Percentiles rank a stretch among this genome's conserved stretches.
Conservation (phyloP, 1,284 basidiomycete species). For the Anthracocystis panici-leucophaei region DNA sequence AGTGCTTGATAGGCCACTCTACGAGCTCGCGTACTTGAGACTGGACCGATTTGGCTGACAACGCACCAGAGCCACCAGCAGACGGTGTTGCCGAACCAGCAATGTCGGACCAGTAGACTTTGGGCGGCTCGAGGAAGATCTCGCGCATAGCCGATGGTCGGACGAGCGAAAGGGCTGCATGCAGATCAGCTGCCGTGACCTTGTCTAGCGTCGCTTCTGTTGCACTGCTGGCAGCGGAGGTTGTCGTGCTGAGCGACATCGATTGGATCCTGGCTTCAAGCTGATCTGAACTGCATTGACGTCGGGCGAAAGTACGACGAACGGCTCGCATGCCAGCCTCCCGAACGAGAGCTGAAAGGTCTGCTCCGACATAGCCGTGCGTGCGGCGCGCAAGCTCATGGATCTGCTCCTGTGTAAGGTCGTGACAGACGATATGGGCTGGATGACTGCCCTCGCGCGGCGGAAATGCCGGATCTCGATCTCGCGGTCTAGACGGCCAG, state of each 20-base stretch:
- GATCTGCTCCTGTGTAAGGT: constrained; percentile 77
- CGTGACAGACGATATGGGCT: constrained; percentile 88
- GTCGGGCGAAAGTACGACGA: constrained; percentile 73
- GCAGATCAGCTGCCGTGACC: constrained; percentile 75
- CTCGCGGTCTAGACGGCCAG: constrained; percentile 95
- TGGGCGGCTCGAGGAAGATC: constrained; percentile 86
- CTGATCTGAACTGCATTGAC: constrained; percentile 5
- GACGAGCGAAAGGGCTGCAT: constrained; percentile 79
- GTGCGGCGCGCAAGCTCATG: constrained; percentile 80
- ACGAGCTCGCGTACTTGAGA: constrained; percentile 62
- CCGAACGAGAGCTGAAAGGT: constrained; percentile 89
- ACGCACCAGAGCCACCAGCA: constrained; percentile 25
- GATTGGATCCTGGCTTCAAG: constrained; percentile 34
- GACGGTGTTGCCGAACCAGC: constrained; percentile 49
- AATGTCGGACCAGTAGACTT: constrained; percentile 86
- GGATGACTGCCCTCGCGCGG: constrained; percentile 82
- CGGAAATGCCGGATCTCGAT: constrained; percentile 94
- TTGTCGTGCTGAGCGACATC: constrained; percentile 34
- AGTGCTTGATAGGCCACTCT: constrained; percentile 92
- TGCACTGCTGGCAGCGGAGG: not conserved
- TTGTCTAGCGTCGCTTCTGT: constrained; percentile 16
- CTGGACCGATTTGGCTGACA: constrained; percentile 55
- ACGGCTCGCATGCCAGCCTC: constrained; percentile 93
- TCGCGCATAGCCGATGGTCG: constrained; percentile 95
- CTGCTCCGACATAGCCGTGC: constrained; percentile 97